Evolutionary conservation across 495 filamentous ascomycete genomes (phyloP).

Genomic region (Penicillium dipodomyicola): DNA sequence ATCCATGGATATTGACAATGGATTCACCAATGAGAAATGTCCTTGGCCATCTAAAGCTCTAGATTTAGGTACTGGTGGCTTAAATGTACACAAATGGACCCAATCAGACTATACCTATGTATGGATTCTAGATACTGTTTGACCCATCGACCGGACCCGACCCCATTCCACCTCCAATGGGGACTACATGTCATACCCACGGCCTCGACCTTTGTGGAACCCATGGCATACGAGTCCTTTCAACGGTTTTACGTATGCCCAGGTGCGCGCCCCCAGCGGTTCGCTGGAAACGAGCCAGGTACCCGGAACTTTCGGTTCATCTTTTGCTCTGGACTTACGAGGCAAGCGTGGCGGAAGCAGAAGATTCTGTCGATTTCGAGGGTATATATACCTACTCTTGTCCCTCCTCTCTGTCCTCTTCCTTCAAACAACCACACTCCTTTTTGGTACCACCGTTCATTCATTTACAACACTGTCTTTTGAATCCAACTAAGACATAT

Average conservation of each 20-base stretch:
- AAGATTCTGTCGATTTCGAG: constrained; percentile 10
- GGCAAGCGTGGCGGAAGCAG: constrained; percentile 19
- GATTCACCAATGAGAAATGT: constrained; percentile 4
- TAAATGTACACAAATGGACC: background rate
- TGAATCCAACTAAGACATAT: background rate
- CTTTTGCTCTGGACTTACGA: constrained; percentile 6
- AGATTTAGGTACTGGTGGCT: background rate
- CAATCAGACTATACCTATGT: constrained; percentile 2
- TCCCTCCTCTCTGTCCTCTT: constrained; percentile 8
- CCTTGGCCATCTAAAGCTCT: background rate
- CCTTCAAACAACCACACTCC: constrained; percentile 23
- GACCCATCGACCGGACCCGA: constrained; percentile 1
- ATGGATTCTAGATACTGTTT: background rate
- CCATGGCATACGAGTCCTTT: constrained; percentile 7
- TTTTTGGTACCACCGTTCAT: constrained; percentile 18
- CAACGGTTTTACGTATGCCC: constrained; percentile 13
- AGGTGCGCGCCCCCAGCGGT: constrained; percentile 4
- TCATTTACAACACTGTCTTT: constrained; percentile 21
- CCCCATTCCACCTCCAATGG: background rate
- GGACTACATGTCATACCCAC: constrained; percentile 19
- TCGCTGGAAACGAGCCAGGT: constrained; percentile 19
- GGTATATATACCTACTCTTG: constrained; percentile 23
- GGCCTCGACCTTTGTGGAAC: constrained; percentile 23
- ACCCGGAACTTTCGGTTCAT: constrained; percentile 22
- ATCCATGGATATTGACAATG: background rate